Base-by-base conservation (phyloP, 441 rosid species). In the Pelargonium australe region DNA sequence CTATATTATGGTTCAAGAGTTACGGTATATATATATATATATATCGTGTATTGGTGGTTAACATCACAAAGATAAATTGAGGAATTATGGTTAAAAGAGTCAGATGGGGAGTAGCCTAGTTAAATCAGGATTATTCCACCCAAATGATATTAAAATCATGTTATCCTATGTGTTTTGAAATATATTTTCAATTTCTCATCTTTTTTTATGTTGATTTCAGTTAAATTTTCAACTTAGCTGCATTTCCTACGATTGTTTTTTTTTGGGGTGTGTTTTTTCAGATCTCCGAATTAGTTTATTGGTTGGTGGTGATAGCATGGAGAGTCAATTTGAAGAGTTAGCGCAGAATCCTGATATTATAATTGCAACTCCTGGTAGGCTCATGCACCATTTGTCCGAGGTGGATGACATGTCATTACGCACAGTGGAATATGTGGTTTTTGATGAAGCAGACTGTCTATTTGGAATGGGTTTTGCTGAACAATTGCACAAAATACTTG, bases 221-320 rank as follows among this genome's bases (percentile, higher is more conserved):
- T 55, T 17, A 16, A 55, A 1, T 55, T 17, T 20, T 55, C 20
- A 55, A 55, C 61, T 55, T 20, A 55, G 8, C 12, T 55, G 61
- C 23, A 55, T 55, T 7, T 7, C 61, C 23, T 55, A 11, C 6
- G 5, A 13, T 44, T 9, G 64, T 13, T 65, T 10, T 66, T 64
- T 25, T 61, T 20, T 20, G 0, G 23, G 23, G 12, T 69, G 19
- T 73, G 5, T 11, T 28, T 65, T 14, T 65, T 76, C 74, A 91
- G 99, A 95, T 85, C 91, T 95, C 74, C 85, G 89, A 13, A 85
- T 82, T 17, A 87, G 89, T 73, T 84, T 91, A 79, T 83, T 95
- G 53, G 97, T 95, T 69, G 99, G 99, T 61, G 99, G 99, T 69
- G 96, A 95, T 71, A 86, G 97, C 71, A 89, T 95, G 97, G 90